Evolutionary conservation across 805 yeast species (phyloP).

Genomic region (Komagataella ulmi): DNA sequence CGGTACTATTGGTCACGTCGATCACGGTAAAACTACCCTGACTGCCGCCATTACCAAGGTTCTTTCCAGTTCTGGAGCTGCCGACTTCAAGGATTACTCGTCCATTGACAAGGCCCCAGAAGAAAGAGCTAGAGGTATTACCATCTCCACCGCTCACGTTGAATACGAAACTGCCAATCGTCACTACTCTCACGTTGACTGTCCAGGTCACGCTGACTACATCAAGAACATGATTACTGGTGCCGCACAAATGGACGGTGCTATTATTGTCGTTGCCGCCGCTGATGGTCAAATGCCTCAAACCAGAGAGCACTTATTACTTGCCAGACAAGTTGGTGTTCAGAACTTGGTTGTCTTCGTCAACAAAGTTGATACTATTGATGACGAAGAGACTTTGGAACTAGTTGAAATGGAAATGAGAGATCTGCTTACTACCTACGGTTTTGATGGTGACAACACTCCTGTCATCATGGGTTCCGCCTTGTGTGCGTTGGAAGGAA

Average conservation of each 20-base stretch:
- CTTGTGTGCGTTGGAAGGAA: slow-evolving; percentile 85
- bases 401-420: slow-evolving; percentile 99
- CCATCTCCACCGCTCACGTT: slow-evolving; percentile 95
- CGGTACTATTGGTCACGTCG: slow-evolving; percentile 98
- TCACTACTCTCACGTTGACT: slow-evolving; percentile 96
- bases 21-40: slow-evolving; percentile 96
- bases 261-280: slow-evolving; percentile 98
- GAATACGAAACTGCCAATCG: slow-evolving; percentile 92
- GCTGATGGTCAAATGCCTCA: slow-evolving; percentile 99
- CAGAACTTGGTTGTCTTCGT: slow-evolving; percentile 95
- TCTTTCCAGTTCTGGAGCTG: slow-evolving; percentile 79
- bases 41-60: slow-evolving; percentile 98
- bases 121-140: slow-evolving; percentile 99
- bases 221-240: slow-evolving; percentile 94
- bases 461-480: slow-evolving; percentile 99
- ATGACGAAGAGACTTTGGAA: slow-evolving; percentile 98
- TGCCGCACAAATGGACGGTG: slow-evolving; percentile 81
- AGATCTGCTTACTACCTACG: slow-evolving; percentile 80
- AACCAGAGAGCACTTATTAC: slow-evolving; percentile 95
- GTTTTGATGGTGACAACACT: slow-evolving; percentile 96
- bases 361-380: slow-evolving; percentile 95
- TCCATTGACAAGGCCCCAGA: slow-evolving; percentile 97
- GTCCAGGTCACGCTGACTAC: slow-evolving; percentile 98
- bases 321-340: slow-evolving; percentile 99
- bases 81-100: slow-evolving; percentile 83